Evolutionary conservation across 768 basidiomycete species (phyloP), one percentile per base, ranked within the genome.

Genomic region (Coprinopsis strossmayeri): DNA sequence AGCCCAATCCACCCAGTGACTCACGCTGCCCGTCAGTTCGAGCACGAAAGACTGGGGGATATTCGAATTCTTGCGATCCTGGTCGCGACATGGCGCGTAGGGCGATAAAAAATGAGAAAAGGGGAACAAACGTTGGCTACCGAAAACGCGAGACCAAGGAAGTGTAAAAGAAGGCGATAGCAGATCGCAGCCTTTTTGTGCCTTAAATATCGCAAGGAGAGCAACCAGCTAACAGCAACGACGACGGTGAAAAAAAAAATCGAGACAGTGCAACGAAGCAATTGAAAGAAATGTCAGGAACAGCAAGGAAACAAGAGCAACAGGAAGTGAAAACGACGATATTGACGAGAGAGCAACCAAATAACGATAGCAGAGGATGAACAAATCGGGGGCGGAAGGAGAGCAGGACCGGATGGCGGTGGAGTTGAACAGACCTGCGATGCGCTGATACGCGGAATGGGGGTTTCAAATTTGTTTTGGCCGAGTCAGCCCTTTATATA

Each of bases 11-110:
- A 4, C 50, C 38, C 7, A 44, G 34, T 9, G 60, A 58, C 17
- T 59, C 52, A 5, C 58, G 55, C 30, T 62, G 61, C 24, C 53
- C 50, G 28, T 55, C 56, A 27, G 48, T 49, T 45, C 59, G 54
- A 26, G 59, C 57, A 23, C 63, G 68, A 49, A 57, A 51, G 28
- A 68, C 69, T 1, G 66, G 60, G 9, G 67, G 61, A 51, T 61
- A 61, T 40, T 71, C 69, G 51, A 64, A 67, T 49, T 76, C 74
- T 54, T 69, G 64, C 39, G 63, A 54, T 45, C 74, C 74, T 52
- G 61, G 55, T 49, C 61, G 71, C 40, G 76, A 73, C 78, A 78
- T 77, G 43, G 47, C 48, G 42, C 41, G 34, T 20, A 39, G n/a
- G 51, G 37, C 27, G 48, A 45, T 34, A 34, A 59, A 53, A 54